Base-by-base conservation (phyloP, 495 filamentous ascomycete species). In the Penicillium mononematosum region DNA sequence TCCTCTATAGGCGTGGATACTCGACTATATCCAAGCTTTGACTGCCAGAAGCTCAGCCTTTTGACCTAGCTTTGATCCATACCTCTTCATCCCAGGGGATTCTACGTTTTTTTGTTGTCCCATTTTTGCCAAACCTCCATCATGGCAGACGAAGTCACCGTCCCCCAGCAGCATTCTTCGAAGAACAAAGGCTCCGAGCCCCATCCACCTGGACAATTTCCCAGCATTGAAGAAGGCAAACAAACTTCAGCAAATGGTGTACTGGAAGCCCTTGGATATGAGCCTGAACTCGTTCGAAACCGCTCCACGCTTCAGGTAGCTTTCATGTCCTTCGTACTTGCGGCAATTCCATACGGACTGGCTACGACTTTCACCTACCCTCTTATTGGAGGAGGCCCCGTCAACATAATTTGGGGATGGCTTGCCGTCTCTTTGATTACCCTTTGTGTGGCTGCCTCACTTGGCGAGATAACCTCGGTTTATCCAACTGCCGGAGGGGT, bases 401-500 rank as follows among this genome's bases (percentile, higher is more conserved):
- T 81, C 2, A 80, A 81, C 50, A 81, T 86, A 48, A 78, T 87
- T 56, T 87, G 82, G 82, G 85, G 85, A 16, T 75, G 88, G 53
- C 63, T 88, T 19, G 78, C 84, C 5, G 82, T 85, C 0, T 85
- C 85, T 8, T 56, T 86, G 10, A 85, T 85, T 62, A 86, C 85
- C 56, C 58, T 86, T 7, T 84, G 82, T 50, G 76, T 89, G 3
- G 84, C 85, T 7, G 79, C 79, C 0, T 87, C 84, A 6, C 69
- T 89, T 17, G 85, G 86, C 9, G 86, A 89, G 63, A 87, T 88
- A 59, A 72, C 86, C 20, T 81, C 81, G 2, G 86, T 85, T 8
- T 88, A 84, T 58, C 86, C 86, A 22, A 88, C 84, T 5, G 71
- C 78, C 31, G 77, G 78, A 20, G 84, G 84, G 7, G 83, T 86